Evolutionary conservation across 345 rosid species (phyloP).

Genomic region (Lumnitzera racemosa): DNA sequence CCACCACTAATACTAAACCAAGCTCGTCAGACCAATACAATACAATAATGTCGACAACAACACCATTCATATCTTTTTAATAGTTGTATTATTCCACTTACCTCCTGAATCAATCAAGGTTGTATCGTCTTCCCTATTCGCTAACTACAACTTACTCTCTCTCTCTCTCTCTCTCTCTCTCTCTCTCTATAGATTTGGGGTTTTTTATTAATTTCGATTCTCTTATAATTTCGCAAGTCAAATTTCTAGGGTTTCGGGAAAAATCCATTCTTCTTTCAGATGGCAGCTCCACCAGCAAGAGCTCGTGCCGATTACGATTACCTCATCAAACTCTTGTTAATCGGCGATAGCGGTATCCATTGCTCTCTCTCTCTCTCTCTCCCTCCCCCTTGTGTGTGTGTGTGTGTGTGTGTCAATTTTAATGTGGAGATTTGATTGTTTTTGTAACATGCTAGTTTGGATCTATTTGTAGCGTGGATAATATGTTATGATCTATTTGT

Average conservation of each 20-base stretch:
- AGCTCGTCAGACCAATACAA: too few relatives aligned
- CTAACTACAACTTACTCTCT: neutral
- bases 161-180: neutral
- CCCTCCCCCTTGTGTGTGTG: too few relatives aligned
- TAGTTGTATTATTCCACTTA: too few relatives aligned
- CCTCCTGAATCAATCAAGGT: conserved; percentile 10
- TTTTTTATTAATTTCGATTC: neutral
- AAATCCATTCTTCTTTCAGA: neutral
- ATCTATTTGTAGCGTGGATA: conserved; percentile 1
- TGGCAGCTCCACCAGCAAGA: conserved; percentile 29
- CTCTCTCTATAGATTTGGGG: neutral
- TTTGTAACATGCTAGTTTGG: neutral
- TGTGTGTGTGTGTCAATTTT: too few relatives aligned
- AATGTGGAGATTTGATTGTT: neutral
- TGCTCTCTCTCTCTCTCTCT: neutral
- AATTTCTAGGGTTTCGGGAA: neutral
- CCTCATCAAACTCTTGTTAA: conserved; percentile 26
- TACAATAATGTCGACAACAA: too few relatives aligned
- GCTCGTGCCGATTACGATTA: conserved; percentile 27
- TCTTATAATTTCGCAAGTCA: neutral
- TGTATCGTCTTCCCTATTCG: conserved; percentile 3
- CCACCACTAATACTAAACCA: too few relatives aligned
- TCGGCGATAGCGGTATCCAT: conserved; percentile 25
- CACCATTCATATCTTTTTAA: too few relatives aligned
- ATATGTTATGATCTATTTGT: neutral